Evolutionary conservation across 1,284 basidiomycete species (phyloP).

Genomic region (Inonotus obliquus): DNA sequence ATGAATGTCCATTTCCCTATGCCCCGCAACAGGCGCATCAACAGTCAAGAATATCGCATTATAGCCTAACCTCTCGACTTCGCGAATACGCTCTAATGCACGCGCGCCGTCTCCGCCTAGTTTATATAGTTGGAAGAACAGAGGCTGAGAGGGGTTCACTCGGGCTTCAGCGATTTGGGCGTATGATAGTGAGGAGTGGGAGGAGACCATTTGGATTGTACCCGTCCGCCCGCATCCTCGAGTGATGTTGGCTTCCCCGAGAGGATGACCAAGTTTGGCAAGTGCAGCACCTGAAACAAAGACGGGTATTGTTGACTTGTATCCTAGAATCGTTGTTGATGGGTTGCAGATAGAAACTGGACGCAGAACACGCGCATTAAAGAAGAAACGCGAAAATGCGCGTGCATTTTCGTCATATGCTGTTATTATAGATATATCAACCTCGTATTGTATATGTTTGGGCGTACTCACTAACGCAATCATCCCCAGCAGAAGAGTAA

Average conservation of each 20-base stretch:
- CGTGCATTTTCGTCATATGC: constrained; percentile 62
- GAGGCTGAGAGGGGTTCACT: constrained; percentile 53
- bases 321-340: constrained; percentile 74
- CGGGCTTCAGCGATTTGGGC: constrained; percentile 63
- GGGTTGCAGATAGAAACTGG: constrained; percentile 67
- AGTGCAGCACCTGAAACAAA: constrained; percentile 87
- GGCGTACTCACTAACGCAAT: constrained; percentile 62
- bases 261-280: constrained; percentile 87
- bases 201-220: constrained; percentile 88
- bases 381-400: constrained; percentile 78
- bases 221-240: constrained; percentile 64
- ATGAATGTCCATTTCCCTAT: constrained; percentile 77
- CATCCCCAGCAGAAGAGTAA: constrained; percentile 80
- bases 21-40: constrained; percentile 83
- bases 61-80: constrained; percentile 70
- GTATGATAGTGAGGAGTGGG: constrained; percentile 78
- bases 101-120: constrained; percentile 63
- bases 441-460: background rate
- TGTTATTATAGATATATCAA: constrained; percentile 27
- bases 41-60: constrained; percentile 90
- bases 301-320: constrained; percentile 69
- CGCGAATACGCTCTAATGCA: constrained; percentile 68
- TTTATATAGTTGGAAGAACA: constrained; percentile 90
- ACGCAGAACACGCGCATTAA: constrained; percentile 76
- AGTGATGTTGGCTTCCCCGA: constrained; percentile 84